Evolutionary conservation across 208 protist genomes (phyloP).

Genomic region (Trypanosoma lewisi): DNA sequence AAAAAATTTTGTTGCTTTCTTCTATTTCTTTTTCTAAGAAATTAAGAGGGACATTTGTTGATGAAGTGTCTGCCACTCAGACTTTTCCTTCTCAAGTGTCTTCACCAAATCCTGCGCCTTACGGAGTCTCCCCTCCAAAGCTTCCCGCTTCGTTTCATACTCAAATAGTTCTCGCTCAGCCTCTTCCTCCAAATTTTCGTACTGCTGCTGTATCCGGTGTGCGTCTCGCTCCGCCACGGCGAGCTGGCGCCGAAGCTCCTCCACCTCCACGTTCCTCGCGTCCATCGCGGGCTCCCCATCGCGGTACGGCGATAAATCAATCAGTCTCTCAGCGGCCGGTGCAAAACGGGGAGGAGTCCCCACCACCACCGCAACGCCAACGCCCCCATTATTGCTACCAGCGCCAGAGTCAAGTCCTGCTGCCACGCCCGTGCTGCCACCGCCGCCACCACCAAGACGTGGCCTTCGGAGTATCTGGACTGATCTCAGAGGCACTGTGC

Average conservation of each 20-base stretch:
- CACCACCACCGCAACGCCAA: background rate
- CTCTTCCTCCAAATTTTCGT: constrained; percentile 45
- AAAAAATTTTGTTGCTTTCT: background rate
- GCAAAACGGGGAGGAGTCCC: background rate
- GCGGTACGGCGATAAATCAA: background rate
- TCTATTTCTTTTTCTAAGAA: constrained; percentile 4
- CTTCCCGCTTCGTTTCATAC: constrained; percentile 25
- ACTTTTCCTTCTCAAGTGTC: constrained; percentile 46
- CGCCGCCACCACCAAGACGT: background rate
- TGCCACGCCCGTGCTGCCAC: no score
- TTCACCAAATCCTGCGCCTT: constrained; percentile 6
- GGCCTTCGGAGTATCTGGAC: background rate
- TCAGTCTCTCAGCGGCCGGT: background rate
- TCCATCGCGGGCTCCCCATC: background rate
- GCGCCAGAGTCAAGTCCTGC: no score
- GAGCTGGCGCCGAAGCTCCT: constrained; percentile 13
- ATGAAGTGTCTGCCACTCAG: constrained; percentile 53
- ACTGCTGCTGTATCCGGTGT: constrained; percentile 33
- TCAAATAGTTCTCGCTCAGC: constrained; percentile 39
- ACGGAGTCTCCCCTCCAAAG: constrained; percentile 28
- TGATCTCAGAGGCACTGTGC: background rate
- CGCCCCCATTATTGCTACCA: background rate
- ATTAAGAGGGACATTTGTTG: constrained; percentile 35
- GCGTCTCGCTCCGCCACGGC: constrained; percentile 7
- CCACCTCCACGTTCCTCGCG: constrained; percentile 14